These are phyloP conservation scores for Yarrowia sp. DNA, from an alignment of 805 yeast species.

Conservation along the genomic window DNA sequence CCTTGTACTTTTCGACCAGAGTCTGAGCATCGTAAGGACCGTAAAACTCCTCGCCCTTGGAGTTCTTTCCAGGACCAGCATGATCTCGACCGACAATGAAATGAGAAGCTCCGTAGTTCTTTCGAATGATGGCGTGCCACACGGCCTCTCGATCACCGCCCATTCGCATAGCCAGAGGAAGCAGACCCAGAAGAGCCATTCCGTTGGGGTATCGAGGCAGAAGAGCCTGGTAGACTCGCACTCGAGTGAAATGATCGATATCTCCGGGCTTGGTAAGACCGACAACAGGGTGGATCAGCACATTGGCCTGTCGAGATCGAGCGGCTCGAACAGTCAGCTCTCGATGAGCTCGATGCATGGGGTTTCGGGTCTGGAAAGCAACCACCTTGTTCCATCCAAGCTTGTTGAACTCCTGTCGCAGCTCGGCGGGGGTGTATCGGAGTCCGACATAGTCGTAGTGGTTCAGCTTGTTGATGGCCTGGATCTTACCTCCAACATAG, in stretches of 20 bases:
- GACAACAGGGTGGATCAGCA: conserved; percentile 93
- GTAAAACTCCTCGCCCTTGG: conserved; percentile 88
- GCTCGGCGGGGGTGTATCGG: conserved; percentile 86
- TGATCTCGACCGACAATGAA: conserved; percentile 98
- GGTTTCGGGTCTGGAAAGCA: conserved; percentile 97
- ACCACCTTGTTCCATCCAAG: conserved; percentile 87
- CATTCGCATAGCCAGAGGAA: conserved; percentile 98
- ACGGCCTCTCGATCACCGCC: conserved; percentile 98
- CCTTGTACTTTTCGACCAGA: conserved; percentile 68
- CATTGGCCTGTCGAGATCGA: conserved; percentile 81
- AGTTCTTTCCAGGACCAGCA: conserved; percentile 91
- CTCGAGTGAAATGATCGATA: conserved; percentile 96
- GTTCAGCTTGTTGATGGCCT: conserved; percentile 78
- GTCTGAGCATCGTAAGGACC: conserved; percentile 98
- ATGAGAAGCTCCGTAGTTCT: conserved; percentile 94
- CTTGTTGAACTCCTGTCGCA: conserved; percentile 76
- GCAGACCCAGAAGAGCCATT: conserved; percentile 80
- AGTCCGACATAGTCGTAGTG: conserved; percentile 88
- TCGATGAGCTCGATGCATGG: conserved; percentile 98
- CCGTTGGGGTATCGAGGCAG: conserved; percentile 92
- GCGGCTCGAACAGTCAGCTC: conserved; percentile 96
- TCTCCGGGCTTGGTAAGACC: conserved; percentile 98
- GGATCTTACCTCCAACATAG: conserved; percentile 84
- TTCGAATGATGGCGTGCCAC: conserved; percentile 96
- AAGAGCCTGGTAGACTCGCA: conserved; percentile 88